Conservation (phyloP, 2,329 filamentous ascomycete species). For the Colletotrichum destructivum region DNA sequence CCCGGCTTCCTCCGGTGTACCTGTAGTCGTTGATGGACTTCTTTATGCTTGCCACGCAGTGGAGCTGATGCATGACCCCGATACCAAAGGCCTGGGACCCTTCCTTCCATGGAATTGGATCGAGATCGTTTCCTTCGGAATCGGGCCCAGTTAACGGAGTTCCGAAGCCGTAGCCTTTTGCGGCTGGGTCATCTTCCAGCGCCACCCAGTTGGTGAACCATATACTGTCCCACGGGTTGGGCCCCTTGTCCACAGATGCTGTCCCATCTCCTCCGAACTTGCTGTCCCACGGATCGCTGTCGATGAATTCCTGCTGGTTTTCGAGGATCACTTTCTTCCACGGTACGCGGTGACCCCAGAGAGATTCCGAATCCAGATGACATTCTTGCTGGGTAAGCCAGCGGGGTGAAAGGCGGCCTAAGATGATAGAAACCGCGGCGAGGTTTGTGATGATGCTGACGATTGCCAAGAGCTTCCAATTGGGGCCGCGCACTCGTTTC, state of each 20-base stretch:
- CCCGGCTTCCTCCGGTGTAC: slow-evolving; percentile 1
- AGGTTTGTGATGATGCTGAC: neutral
- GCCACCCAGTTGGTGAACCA: slow-evolving; percentile 14
- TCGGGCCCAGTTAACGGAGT: neutral
- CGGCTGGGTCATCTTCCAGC: slow-evolving; percentile 7
- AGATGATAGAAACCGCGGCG: neutral
- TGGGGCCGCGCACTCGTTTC: neutral
- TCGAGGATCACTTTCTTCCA: neutral
- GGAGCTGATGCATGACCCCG: slow-evolving; percentile 8
- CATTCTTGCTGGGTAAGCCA: neutral
- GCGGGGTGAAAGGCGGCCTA: neutral
- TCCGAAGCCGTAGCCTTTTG: neutral
- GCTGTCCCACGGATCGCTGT: slow-evolving; percentile 14
- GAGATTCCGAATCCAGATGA: neutral
- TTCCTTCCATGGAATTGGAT: neutral
- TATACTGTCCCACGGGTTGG: slow-evolving; percentile 1
- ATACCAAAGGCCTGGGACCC: neutral
- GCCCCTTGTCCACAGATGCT: neutral
- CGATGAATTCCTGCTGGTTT: slow-evolving; percentile 12
- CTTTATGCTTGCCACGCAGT: slow-evolving; percentile 10
- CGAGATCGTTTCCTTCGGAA: neutral
- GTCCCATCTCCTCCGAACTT: slow-evolving; percentile 1
- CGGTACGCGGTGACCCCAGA: neutral
- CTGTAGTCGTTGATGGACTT: slow-evolving; percentile 11
- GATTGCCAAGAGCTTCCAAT: neutral